phyloP scores from a whole-genome alignment of 2,329 filamentous ascomycete genomes.

The Thelonectria blattea region DNA sequence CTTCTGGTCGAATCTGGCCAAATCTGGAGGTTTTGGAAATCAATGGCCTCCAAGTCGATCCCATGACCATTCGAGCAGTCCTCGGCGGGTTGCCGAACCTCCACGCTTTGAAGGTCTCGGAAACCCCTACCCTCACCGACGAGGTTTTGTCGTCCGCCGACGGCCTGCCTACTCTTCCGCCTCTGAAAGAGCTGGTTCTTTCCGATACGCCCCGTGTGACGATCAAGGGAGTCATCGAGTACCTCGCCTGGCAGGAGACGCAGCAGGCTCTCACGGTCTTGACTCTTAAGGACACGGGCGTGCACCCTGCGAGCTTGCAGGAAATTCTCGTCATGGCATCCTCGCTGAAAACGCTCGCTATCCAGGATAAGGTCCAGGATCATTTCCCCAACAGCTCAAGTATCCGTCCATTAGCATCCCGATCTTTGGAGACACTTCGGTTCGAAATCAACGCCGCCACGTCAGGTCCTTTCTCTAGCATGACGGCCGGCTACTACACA shows the following conservation, averaged over 20 bases:
- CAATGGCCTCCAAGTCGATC: conserved; percentile 71
- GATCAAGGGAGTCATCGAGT: conserved; percentile 70
- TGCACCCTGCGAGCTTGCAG: conserved; percentile 67
- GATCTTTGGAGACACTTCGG: conserved; percentile 73
- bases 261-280: conserved; percentile 69
- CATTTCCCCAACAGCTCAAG: conserved; percentile 55
- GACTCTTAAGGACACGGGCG: conserved; percentile 73
- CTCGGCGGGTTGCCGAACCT: conserved; percentile 71
- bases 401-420: conserved; percentile 69
- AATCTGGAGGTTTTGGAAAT: conserved; percentile 77
- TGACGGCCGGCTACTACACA: conserved; percentile 73
- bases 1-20: conserved; percentile 69
- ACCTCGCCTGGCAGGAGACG: conserved; percentile 67
- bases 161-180: conserved; percentile 73
- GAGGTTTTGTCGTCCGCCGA: conserved; percentile 73
- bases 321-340: conserved; percentile 64
- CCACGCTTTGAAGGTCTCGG: conserved; percentile 75
- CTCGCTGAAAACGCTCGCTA: conserved; percentile 61
- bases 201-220: conserved; percentile 76
- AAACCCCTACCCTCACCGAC: conserved; percentile 75
- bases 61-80: conserved; percentile 71
- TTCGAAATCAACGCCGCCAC: conserved; percentile 77
- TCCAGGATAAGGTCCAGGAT: conserved; percentile 57
- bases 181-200: conserved; percentile 75
- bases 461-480: conserved; percentile 62